These are phyloP conservation scores for Seiridium unicorne DNA, from an alignment of 2,329 filamentous ascomycete species.

Conservation along the genomic window DNA sequence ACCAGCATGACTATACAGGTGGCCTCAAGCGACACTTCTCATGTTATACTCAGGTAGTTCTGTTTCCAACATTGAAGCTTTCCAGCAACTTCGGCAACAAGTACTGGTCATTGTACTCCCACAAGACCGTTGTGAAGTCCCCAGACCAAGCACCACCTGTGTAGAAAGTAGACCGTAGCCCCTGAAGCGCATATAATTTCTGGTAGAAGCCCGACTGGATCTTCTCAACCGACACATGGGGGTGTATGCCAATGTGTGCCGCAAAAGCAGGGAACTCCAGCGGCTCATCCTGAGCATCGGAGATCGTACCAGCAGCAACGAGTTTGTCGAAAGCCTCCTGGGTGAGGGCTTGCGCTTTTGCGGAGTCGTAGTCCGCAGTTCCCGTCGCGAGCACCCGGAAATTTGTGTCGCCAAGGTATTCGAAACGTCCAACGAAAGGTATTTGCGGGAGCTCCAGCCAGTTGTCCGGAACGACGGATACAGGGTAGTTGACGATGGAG, in stretches of 20 bases:
- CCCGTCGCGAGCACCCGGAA: slow-evolving; percentile 27
- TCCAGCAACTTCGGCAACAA: slow-evolving; percentile 25
- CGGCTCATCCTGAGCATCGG: background rate
- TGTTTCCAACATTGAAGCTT: background rate
- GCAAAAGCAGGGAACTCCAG: slow-evolving; percentile 21
- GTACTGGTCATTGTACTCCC: slow-evolving; percentile 28
- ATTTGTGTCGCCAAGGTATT: slow-evolving; percentile 20
- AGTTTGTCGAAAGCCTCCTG: slow-evolving; percentile 21
- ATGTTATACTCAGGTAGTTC: no score
- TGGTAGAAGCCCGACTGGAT: slow-evolving; percentile 33
- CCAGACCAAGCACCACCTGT: slow-evolving; percentile 32
- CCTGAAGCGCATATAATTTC: slow-evolving; percentile 35
- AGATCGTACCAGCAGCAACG: background rate
- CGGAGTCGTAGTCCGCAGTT: slow-evolving; percentile 12
- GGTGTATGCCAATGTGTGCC: slow-evolving; percentile 29
- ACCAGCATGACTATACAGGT: no score
- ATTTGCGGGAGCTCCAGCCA: slow-evolving; percentile 22
- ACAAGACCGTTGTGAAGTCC: slow-evolving; percentile 30
- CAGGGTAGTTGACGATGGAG: slow-evolving; percentile 26
- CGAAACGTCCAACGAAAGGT: slow-evolving; percentile 26
- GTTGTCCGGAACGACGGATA: slow-evolving; percentile 21
- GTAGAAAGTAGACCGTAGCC: slow-evolving; percentile 36
- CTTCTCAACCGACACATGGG: slow-evolving; percentile 24
- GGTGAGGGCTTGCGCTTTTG: slow-evolving; percentile 22
- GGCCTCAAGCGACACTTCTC: no score